A percentile compares a stretch with the other conserved stretches of the same genome.
phyloP scores from a whole-genome alignment of 176 grass and related monocot species.

The Ensete glaucum region DNA sequence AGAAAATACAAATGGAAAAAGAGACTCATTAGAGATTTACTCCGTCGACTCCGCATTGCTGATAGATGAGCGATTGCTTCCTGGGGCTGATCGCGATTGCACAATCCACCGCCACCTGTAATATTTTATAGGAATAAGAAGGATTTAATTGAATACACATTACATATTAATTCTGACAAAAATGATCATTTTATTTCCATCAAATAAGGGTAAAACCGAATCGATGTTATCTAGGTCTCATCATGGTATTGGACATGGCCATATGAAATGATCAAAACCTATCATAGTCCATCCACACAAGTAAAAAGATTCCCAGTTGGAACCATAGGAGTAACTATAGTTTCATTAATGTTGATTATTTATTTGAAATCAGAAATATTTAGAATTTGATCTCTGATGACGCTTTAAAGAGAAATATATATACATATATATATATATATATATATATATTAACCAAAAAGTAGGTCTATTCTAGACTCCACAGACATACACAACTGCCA shows the following conservation, averaged over 20 bases:
- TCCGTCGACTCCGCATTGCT: constrained; percentile 93
- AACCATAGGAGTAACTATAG: neutral
- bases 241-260: neutral
- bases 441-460: too few species aligned
- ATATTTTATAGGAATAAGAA: neutral
- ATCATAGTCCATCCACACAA: neutral
- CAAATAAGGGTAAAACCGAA: neutral
- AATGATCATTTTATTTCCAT: too few species aligned
- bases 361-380: neutral
- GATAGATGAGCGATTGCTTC: constrained; percentile 86
- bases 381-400: neutral
- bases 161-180: too few species aligned
- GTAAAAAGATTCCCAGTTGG: neutral
- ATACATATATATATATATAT: too few species aligned
- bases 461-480: too few species aligned
- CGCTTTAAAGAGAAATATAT: neutral
- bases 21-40: constrained; percentile 61
- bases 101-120: constrained; percentile 88
- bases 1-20: neutral
- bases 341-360: neutral
- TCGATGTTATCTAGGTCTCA: neutral
- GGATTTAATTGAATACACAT: neutral
- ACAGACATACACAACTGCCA: too few species aligned
- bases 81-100: constrained; percentile 86
- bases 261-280: neutral